Evolutionary conservation across 257 asterid species (phyloP).

Genomic region (Solanum sejunctum): DNA sequence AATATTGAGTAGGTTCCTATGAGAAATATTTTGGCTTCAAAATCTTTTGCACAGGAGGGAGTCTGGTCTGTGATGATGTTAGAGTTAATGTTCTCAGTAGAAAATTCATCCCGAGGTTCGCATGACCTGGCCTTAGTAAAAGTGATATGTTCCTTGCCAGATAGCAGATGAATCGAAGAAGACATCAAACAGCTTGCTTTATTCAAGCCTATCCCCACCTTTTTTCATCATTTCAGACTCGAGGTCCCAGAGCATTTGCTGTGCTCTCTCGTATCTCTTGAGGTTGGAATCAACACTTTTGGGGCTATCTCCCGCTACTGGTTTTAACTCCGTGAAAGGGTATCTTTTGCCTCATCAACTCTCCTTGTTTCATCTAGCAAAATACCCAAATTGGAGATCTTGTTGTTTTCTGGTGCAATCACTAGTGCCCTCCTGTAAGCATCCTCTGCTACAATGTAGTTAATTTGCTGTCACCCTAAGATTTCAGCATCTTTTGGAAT

Average conservation of each 20-base stretch:
- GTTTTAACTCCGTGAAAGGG: slow-evolving; percentile 66
- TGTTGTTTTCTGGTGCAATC: slow-evolving; percentile 77
- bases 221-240: slow-evolving; percentile 18
- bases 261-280: slow-evolving; percentile 72
- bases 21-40: neutral
- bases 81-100: slow-evolving; percentile 48
- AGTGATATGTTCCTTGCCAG: slow-evolving; percentile 44
- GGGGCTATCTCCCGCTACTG: slow-evolving; percentile 65
- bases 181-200: slow-evolving; percentile 52
- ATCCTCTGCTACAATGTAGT: slow-evolving; percentile 66
- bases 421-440: slow-evolving; percentile 54
- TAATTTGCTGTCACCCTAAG: slow-evolving; percentile 86
- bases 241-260: slow-evolving; percentile 47
- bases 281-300: slow-evolving; percentile 79
- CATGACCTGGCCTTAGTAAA: neutral
- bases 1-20: slow-evolving; percentile 38
- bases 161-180: slow-evolving; percentile 75
- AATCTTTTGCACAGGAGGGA: slow-evolving; percentile 12
- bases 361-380: slow-evolving; percentile 85
- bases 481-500: neutral
- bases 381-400: slow-evolving; percentile 76
- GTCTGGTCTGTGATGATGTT: neutral
- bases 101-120: slow-evolving; percentile 20
- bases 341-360: slow-evolving; percentile 67
- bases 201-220: slow-evolving; percentile 43